phyloP scores from a whole-genome alignment of 2,329 filamentous ascomycete species.

The Cyclaneusma minus region DNA sequence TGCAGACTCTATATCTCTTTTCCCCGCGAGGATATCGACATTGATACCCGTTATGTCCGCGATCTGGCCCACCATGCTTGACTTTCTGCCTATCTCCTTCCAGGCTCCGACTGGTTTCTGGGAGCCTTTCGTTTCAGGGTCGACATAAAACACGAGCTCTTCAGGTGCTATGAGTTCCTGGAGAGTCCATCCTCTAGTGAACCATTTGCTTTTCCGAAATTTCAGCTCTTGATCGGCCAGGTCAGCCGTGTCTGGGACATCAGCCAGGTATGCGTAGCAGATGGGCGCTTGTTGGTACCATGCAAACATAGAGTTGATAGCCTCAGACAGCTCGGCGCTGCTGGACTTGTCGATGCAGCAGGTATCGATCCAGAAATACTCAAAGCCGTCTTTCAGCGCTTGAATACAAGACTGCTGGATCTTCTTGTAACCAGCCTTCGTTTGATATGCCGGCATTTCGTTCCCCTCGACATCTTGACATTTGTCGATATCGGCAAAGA shows the following conservation, averaged over 20 bases:
- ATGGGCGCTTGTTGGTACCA: constrained; percentile 8
- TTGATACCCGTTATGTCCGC: background rate
- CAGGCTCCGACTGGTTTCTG: background rate
- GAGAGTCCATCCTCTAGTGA: constrained; percentile 1
- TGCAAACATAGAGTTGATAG: constrained; percentile 5
- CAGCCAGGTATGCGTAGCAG: constrained; percentile 10
- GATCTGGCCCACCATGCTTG: background rate
- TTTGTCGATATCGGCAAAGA: constrained; percentile 13
- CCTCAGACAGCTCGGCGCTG: constrained; percentile 6
- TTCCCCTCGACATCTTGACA: background rate
- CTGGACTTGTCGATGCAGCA: constrained; percentile 11
- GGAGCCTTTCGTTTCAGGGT: too few species aligned
- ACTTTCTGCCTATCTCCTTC: background rate
- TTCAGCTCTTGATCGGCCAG: too few species aligned
- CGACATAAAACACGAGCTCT: background rate
- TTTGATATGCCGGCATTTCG: background rate
- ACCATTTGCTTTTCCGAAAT: background rate
- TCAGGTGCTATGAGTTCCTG: constrained; percentile 1
- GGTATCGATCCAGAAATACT: constrained; percentile 6
- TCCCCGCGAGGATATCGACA: background rate
- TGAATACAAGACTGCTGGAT: background rate
- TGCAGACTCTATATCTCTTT: constrained; percentile 18
- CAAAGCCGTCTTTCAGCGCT: background rate
- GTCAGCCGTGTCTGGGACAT: constrained; percentile 3
- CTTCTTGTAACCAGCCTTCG: constrained; percentile 1